Percentiles rank a stretch among this genome's conserved stretches.
Evolutionary conservation across 495 filamentous ascomycete genomes (phyloP).

Genomic region (Cercophora sp.): DNA sequence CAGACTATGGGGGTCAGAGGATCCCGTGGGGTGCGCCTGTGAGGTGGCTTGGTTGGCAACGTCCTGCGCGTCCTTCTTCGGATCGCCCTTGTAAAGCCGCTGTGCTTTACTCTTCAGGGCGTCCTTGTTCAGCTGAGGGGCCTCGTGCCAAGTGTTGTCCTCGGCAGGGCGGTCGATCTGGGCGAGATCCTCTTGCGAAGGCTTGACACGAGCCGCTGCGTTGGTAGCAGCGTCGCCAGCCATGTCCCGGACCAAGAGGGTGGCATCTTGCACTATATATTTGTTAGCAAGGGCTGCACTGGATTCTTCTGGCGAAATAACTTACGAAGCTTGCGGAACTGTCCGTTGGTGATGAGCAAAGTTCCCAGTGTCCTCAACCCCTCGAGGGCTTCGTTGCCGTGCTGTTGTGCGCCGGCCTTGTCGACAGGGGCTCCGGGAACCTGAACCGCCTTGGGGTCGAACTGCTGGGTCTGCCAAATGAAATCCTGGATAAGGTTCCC

Average conservation of each 20-base stretch:
- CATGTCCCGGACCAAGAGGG: slow-evolving; percentile 77
- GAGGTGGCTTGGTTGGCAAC: slow-evolving; percentile 27
- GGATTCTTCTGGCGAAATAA: slow-evolving; percentile 25
- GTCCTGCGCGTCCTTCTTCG: slow-evolving; percentile 52
- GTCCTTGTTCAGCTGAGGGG: slow-evolving; percentile 70
- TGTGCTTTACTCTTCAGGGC: slow-evolving; percentile 65
- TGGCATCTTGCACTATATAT: slow-evolving; percentile 86
- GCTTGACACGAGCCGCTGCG: slow-evolving; percentile 73
- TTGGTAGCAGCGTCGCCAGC: slow-evolving; percentile 84
- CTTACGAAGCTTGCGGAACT: slow-evolving; percentile 90
- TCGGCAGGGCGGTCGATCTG: slow-evolving; percentile 80
- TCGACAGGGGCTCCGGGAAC: slow-evolving; percentile 62
- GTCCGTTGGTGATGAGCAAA: slow-evolving; percentile 89
- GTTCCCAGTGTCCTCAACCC: slow-evolving; percentile 87
- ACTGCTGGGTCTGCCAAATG: slow-evolving; percentile 83
- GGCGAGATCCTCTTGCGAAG: slow-evolving; percentile 67
- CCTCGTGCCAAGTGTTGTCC: slow-evolving; percentile 91
- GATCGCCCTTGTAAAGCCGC: slow-evolving; percentile 47
- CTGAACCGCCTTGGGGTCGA: slow-evolving; percentile 57
- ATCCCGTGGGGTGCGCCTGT: slow-evolving; percentile 25
- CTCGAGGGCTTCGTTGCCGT: slow-evolving; percentile 73
- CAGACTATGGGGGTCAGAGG: slow-evolving; percentile 20
- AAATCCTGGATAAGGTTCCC: slow-evolving; percentile 94
- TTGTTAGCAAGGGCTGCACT: slow-evolving; percentile 31
- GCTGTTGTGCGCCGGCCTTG: slow-evolving; percentile 72